phyloP scores from a whole-genome alignment of 2,329 filamentous ascomycete genomes.

The Calonectria leucothoes region DNA sequence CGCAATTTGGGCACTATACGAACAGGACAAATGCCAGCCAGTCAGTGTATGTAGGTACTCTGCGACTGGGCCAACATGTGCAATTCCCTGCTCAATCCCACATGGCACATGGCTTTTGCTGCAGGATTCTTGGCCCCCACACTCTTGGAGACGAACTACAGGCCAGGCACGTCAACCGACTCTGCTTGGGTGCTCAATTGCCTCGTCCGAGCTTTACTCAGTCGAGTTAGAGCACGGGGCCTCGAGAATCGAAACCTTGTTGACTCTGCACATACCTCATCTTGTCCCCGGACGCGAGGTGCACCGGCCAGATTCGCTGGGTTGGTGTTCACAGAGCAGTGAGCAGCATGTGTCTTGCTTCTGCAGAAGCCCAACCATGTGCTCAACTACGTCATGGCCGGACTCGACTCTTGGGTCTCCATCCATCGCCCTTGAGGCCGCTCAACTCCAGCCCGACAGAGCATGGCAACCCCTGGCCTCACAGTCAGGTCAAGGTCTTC shows the following conservation, averaged over 20 bases:
- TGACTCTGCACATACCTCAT: background rate
- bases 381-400: background rate
- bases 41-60: background rate
- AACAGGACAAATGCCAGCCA: background rate
- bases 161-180: slow-evolving; percentile 8
- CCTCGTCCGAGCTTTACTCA: background rate
- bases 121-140: slow-evolving; percentile 20
- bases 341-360: background rate
- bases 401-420: background rate
- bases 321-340: background rate
- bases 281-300: background rate
- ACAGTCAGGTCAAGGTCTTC: slow-evolving; percentile 31
- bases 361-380: background rate
- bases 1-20: background rate
- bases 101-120: slow-evolving; percentile 17
- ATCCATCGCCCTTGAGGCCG: background rate
- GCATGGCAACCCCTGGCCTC: slow-evolving; percentile 34
- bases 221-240: slow-evolving; percentile 2
- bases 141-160: slow-evolving; percentile 6
- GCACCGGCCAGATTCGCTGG: background rate
- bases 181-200: background rate
- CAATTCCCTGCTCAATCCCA: slow-evolving; percentile 8
- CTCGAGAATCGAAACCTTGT: background rate
- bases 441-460: slow-evolving; percentile 13
- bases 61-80: background rate